Evolutionary conservation across 345 rosid species (phyloP).

Genomic region (Gossypium sturtianum): DNA sequence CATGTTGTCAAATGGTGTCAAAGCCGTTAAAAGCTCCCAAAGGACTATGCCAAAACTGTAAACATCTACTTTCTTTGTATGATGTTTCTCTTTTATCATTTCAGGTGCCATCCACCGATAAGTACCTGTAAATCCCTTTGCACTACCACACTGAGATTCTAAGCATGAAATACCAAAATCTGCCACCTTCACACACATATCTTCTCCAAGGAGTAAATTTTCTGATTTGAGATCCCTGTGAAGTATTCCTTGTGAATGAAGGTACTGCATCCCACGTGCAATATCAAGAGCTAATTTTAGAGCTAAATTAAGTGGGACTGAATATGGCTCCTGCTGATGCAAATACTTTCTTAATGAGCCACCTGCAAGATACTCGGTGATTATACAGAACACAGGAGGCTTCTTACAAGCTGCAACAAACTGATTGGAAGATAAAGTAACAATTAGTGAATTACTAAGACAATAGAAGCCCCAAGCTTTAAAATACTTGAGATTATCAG

Average conservation of each 20-base stretch:
- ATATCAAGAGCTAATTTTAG: constrained; percentile 63
- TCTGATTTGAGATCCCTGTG: constrained; percentile 81
- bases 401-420: constrained; percentile 71
- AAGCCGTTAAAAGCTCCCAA: constrained; percentile 73
- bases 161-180: constrained; percentile 75
- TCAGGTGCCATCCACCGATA: constrained; percentile 92
- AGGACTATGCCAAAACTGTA: constrained; percentile 77
- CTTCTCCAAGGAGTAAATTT: constrained; percentile 60
- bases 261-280: constrained; percentile 71
- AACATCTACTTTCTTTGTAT: constrained; percentile 74
- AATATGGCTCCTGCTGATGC: constrained; percentile 65
- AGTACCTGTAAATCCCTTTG: constrained; percentile 70
- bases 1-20: constrained; percentile 67
- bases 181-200: constrained; percentile 66
- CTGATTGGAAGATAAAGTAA: constrained; percentile 32
- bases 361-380: constrained; percentile 65
- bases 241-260: constrained; percentile 66
- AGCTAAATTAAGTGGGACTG: constrained; percentile 52
- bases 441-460: constrained; percentile 7
- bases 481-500: not conserved
- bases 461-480: not conserved
- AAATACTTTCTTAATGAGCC: constrained; percentile 68
- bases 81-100: constrained; percentile 70
- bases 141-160: constrained; percentile 60
- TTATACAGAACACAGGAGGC: constrained; percentile 60